Evolutionary conservation across 2,329 filamentous ascomycete species (phyloP).

Genomic region (Gyromitra esculenta): DNA sequence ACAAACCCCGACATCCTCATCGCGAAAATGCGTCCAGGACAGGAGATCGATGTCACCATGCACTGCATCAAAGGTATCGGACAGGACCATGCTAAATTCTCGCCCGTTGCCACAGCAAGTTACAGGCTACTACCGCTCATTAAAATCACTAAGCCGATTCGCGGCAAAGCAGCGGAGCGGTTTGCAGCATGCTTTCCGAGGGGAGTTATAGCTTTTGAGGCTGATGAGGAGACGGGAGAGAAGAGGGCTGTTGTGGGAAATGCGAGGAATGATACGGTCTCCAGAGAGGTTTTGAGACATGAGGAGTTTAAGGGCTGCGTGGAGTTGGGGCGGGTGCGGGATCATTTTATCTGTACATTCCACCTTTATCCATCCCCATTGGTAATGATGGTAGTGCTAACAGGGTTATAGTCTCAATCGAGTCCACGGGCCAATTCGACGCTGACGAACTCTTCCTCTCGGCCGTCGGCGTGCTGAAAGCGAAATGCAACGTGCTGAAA

Average conservation of each 20-base stretch:
- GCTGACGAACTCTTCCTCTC: slow-evolving; percentile 95
- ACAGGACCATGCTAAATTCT: slow-evolving; percentile 95
- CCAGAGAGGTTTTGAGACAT: slow-evolving; percentile 89
- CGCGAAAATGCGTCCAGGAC: slow-evolving; percentile 90
- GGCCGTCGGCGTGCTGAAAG: slow-evolving; percentile 82
- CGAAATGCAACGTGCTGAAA: slow-evolving; percentile 80
- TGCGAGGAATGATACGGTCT: slow-evolving; percentile 93
- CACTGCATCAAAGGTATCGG: slow-evolving; percentile 96
- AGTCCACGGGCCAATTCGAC: slow-evolving; percentile 94
- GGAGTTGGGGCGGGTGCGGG: slow-evolving; percentile 84
- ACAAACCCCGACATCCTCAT: slow-evolving; percentile 93
- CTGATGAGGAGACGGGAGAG: slow-evolving; percentile 78
- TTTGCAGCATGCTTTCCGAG: slow-evolving; percentile 88
- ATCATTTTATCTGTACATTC: slow-evolving; percentile 85
- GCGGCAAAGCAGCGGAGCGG: slow-evolving; percentile 86
- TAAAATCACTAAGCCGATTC: slow-evolving; percentile 80
- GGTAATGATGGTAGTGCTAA: neutral
- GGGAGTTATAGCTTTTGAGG: slow-evolving; percentile 84
- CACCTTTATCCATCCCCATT: neutral
- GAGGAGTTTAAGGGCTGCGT: slow-evolving; percentile 95
- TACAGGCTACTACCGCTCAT: slow-evolving; percentile 93
- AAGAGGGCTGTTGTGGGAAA: slow-evolving; percentile 86
- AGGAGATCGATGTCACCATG: slow-evolving; percentile 85
- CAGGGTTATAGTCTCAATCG: slow-evolving; percentile 72
- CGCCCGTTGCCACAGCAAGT: slow-evolving; percentile 90